phyloP scores from a whole-genome alignment of 2,329 filamentous ascomycete species.

The Penicillium sp. region DNA sequence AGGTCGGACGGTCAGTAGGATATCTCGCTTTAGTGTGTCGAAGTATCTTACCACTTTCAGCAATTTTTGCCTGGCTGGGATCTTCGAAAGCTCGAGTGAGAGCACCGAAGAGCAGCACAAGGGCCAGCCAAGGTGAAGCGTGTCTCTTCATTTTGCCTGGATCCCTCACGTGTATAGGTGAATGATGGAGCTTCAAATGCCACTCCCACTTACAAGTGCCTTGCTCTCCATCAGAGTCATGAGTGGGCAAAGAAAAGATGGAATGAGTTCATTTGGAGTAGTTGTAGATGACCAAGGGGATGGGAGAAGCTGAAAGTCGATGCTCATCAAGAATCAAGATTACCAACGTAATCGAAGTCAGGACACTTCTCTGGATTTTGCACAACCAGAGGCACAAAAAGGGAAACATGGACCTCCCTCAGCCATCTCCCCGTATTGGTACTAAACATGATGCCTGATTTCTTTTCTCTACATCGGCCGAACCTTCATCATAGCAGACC shows the following conservation, averaged over 20 bases:
- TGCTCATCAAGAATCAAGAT: neutral
- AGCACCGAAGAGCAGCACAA: neutral
- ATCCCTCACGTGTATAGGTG: neutral
- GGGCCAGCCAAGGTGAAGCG: neutral
- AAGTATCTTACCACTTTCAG: neutral
- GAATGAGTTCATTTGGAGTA: neutral
- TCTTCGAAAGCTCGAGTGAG: neutral
- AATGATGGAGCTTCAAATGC: neutral
- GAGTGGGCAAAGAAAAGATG: neutral
- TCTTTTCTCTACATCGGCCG: too few relatives aligned
- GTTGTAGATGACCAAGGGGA: neutral
- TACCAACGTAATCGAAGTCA: neutral
- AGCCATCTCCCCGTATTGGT: too few relatives aligned
- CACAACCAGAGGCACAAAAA: neutral
- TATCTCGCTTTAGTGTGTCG: neutral
- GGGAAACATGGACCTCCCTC: too few relatives aligned
- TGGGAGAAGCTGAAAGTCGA: neutral
- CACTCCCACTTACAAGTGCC: neutral
- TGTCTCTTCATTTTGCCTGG: neutral
- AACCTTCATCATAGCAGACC: too few relatives aligned
- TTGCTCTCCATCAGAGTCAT: neutral
- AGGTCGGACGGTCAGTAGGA: neutral
- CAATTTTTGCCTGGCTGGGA: neutral
- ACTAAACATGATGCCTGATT: too few relatives aligned
- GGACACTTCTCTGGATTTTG: neutral